Evolutionary conservation across 2,329 filamentous ascomycete genomes (phyloP).

Genomic region (Penicillium decumbens): DNA sequence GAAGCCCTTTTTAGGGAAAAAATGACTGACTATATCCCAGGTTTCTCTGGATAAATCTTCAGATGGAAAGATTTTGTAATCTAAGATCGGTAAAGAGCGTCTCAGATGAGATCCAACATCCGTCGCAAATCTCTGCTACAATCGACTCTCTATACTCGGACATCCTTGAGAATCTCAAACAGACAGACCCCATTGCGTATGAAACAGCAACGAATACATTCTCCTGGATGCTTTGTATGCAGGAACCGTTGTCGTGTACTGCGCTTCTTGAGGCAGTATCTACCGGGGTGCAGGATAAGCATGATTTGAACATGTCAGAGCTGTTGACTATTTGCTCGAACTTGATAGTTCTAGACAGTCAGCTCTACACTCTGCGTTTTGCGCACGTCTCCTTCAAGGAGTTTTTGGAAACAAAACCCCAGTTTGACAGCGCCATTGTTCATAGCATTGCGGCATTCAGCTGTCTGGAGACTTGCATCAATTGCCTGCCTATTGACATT

Average conservation of each 20-base stretch:
- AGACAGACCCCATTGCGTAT: not conserved
- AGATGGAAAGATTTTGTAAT: not conserved
- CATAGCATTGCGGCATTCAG: not conserved
- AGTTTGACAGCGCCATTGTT: not conserved
- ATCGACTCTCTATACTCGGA: not conserved
- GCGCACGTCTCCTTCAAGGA: not conserved
- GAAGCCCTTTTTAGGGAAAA: not conserved
- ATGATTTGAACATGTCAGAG: not conserved
- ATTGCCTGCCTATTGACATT: not conserved
- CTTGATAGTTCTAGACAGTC: not conserved
- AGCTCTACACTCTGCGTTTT: not conserved
- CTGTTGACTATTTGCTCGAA: not conserved
- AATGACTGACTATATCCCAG: not conserved
- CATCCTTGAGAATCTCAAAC: not conserved
- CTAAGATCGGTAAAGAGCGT: not conserved
- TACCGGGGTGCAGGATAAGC: not conserved
- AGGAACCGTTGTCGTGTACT: not conserved
- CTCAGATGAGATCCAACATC: not conserved
- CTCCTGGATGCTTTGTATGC: not conserved
- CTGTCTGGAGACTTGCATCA: not conserved
- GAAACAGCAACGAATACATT: not conserved
- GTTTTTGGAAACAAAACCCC: not conserved
- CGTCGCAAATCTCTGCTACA: not conserved
- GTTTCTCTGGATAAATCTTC: not conserved
- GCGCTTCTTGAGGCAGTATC: not conserved